Conservation (phyloP, 2,329 filamentous ascomycete genomes). For the Fusarium aywerte region DNA sequence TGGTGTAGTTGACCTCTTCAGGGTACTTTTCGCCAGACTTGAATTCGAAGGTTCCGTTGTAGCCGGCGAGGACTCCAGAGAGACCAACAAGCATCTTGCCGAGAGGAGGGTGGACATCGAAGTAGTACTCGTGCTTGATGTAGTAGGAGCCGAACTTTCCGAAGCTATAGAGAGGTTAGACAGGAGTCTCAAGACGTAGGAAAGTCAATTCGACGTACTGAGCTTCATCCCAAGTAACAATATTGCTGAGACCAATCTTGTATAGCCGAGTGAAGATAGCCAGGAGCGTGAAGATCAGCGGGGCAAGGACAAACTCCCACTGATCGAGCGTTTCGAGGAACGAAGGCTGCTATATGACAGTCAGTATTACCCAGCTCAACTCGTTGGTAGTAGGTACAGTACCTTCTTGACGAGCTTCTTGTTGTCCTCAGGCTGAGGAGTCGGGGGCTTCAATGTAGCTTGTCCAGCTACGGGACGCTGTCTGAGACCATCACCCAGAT, state of each 20-base stretch:
- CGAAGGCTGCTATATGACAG: slow-evolving; percentile 60
- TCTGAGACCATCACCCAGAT: slow-evolving; percentile 66
- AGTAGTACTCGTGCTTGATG: slow-evolving; percentile 99
- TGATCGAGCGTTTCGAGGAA: slow-evolving; percentile 71
- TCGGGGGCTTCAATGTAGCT: slow-evolving; percentile 50
- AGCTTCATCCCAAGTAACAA: slow-evolving; percentile 75
- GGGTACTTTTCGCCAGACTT: slow-evolving; percentile 98
- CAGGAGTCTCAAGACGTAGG: background rate
- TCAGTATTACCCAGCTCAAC: slow-evolving; percentile 33
- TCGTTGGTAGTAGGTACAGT: background rate
- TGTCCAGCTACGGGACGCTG: slow-evolving; percentile 61
- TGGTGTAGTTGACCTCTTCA: slow-evolving; percentile 92
- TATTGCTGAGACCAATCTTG: slow-evolving; percentile 75
- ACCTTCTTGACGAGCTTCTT: slow-evolving; percentile 70
- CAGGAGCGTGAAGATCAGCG: slow-evolving; percentile 69
- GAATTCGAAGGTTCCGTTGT: slow-evolving; percentile 99
- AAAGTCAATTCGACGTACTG: slow-evolving; percentile 59
- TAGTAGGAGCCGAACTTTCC: slow-evolving; percentile 99
- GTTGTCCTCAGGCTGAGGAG: slow-evolving; percentile 65
- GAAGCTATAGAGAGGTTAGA: slow-evolving; percentile 66
- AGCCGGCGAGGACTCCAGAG: slow-evolving; percentile 94
- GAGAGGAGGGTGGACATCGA: slow-evolving; percentile 88
- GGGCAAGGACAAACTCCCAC: slow-evolving; percentile 71
- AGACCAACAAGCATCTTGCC: slow-evolving; percentile 99
- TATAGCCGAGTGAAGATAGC: slow-evolving; percentile 75